These are phyloP conservation scores for Heritiera littoralis DNA, from an alignment of 345 rosid species.

Conservation along the genomic window DNA sequence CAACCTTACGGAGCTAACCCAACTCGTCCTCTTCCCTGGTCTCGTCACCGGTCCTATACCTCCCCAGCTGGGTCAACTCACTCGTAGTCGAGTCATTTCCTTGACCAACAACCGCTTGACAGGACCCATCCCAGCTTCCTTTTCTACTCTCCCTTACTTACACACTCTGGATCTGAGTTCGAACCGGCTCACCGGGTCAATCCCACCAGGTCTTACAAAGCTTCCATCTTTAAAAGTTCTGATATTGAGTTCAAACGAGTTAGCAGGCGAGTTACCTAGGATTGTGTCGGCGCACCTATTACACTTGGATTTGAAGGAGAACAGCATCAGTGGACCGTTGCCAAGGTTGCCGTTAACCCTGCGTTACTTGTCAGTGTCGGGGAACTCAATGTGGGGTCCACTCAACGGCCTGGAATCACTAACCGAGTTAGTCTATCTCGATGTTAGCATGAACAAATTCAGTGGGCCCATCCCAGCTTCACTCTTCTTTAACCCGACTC, in stretches of 20 bases:
- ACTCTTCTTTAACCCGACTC: constrained; percentile 43
- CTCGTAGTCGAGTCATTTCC: constrained; percentile 65
- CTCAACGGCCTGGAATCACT: constrained; percentile 49
- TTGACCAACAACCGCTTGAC: constrained; percentile 74
- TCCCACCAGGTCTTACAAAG: constrained; percentile 47
- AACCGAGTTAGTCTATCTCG: constrained; percentile 61
- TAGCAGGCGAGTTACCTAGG: constrained; percentile 44
- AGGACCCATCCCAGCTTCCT: constrained; percentile 64
- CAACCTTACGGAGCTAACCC: constrained; percentile 60
- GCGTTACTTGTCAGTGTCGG: constrained; percentile 66
- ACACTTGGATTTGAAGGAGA: constrained; percentile 69
- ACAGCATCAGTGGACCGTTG: constrained; percentile 50
- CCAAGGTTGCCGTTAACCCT: constrained; percentile 63
- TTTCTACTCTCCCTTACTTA: constrained; percentile 47
- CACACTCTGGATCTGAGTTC: constrained; percentile 82
- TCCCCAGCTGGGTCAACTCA: constrained; percentile 52
- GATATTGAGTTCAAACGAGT: constrained; percentile 54
- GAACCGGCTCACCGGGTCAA: constrained; percentile 67
- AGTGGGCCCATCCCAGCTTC: constrained; percentile 68
- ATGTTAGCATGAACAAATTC: constrained; percentile 76
- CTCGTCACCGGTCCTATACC: constrained; percentile 85
- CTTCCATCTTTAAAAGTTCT: constrained; percentile 52
- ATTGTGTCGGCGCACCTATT: constrained; percentile 46
- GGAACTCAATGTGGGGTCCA: constrained; percentile 66
- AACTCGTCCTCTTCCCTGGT: constrained; percentile 75